Evolutionary conservation across 1,284 basidiomycete species (phyloP).

Genomic region (Anthracocystis walkeri): DNA sequence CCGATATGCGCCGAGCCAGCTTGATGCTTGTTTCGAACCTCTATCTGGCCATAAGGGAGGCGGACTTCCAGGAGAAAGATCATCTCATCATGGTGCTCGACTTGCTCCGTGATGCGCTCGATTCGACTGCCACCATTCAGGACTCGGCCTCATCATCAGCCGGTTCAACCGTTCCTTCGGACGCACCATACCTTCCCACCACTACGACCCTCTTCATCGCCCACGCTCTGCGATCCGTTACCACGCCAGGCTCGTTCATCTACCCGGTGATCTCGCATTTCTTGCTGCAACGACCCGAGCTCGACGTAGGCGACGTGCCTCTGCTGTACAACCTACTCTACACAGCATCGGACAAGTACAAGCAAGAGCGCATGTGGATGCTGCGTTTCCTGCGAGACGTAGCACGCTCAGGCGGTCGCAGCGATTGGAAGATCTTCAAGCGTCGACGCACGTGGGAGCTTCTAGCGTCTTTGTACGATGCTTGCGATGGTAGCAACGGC

Average conservation of each 20-base stretch:
- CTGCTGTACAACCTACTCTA: conserved; percentile 88
- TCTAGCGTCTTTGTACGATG: conserved; percentile 80
- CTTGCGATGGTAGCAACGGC: conserved; percentile 71
- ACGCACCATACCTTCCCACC: conserved; percentile 74
- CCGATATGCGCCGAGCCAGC: conserved; percentile 74
- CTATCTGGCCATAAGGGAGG: conserved; percentile 71
- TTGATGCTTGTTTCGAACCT: conserved; percentile 71
- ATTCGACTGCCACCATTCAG: conserved; percentile 20
- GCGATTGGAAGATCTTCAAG: conserved; percentile 85
- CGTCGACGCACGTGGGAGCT: conserved; percentile 88
- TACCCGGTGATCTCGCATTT: conserved; percentile 84
- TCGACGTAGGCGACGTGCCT: conserved; percentile 83
- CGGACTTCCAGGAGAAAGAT: conserved; percentile 82
- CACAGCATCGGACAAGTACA: conserved; percentile 79
- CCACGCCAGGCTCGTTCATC: conserved; percentile 81
- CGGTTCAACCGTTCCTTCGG: conserved; percentile 59
- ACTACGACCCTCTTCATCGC: conserved; percentile 83
- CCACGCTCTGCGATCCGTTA: conserved; percentile 81
- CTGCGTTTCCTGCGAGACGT: conserved; percentile 84
- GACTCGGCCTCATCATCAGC: conserved; percentile 7
- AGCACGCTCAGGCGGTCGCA: conserved; percentile 74
- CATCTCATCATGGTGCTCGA: conserved; percentile 82
- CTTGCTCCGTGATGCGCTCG: conserved; percentile 72
- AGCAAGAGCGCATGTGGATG: conserved; percentile 85
- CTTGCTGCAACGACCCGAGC: conserved; percentile 81